phyloP scores from a whole-genome alignment of 1,139 yeast species.

The Taphrina populina region DNA sequence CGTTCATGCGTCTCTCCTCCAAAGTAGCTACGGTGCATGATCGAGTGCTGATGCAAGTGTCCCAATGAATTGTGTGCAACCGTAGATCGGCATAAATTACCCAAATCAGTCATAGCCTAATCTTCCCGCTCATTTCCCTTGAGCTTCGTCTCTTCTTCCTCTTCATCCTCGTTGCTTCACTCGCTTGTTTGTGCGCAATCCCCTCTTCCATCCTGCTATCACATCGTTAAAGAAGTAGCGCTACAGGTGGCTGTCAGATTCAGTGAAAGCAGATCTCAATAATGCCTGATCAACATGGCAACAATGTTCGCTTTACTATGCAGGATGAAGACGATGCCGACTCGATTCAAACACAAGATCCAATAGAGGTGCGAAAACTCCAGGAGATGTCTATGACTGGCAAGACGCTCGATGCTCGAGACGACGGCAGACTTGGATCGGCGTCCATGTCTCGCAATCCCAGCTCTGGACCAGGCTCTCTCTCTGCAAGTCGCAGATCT shows the following conservation, averaged over 20 bases:
- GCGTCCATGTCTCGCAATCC: slow-evolving; percentile 14
- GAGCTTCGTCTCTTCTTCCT: neutral
- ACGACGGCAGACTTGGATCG: slow-evolving; percentile 6
- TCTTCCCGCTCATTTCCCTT: neutral
- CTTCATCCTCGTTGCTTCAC: neutral
- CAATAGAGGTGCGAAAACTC: slow-evolving; percentile 20
- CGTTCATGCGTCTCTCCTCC: slow-evolving; percentile 17
- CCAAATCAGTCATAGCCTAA: neutral
- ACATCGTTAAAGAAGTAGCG: no score
- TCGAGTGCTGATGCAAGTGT: neutral
- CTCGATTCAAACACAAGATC: slow-evolving; percentile 20
- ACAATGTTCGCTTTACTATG: slow-evolving; percentile 21
- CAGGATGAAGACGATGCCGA: slow-evolving; percentile 24
- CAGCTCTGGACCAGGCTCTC: neutral
- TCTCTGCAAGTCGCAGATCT: slow-evolving; percentile 21
- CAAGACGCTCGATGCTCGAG: slow-evolving; percentile 2
- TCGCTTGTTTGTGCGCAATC: neutral
- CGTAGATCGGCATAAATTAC: neutral
- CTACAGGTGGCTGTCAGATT: no score
- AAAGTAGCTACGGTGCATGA: slow-evolving; percentile 20
- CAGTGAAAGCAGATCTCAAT: no score
- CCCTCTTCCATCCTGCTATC: neutral
- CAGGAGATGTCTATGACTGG: slow-evolving; percentile 2
- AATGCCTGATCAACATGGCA: no score
- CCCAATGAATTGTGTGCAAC: neutral